A percentile compares a stretch with the other conserved stretches of the same genome.
These are phyloP conservation scores for Penstemon barbatus DNA, from an alignment of 257 asterid genomes.

Conservation along the genomic window DNA sequence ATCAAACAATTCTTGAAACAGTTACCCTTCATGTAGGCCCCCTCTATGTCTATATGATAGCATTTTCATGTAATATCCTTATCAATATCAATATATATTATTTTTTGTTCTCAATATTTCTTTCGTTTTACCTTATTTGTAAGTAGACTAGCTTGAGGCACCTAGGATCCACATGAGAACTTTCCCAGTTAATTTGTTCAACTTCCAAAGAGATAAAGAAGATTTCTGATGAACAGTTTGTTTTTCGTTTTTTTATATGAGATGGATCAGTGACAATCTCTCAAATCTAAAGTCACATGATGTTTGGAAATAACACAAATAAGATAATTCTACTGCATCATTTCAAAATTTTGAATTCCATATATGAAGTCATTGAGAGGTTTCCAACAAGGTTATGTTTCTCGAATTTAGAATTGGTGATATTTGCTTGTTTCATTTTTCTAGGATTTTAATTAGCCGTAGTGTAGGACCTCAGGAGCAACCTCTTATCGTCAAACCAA, in stretches of 20 bases:
- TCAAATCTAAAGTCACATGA: neutral
- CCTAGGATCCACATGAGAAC: neutral
- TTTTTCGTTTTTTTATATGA: neutral
- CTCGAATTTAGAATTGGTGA: neutral
- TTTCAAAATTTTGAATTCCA: neutral
- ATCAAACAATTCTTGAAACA: slow-evolving; percentile 20
- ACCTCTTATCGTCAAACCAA: too few relatives aligned
- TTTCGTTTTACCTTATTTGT: neutral
- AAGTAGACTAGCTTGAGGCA: neutral
- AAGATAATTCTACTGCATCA: neutral
- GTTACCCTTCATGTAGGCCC: neutral
- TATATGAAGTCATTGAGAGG: neutral
- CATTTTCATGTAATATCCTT: neutral
- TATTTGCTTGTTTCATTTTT: too few relatives aligned
- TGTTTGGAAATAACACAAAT: neutral
- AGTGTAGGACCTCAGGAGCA: too few relatives aligned
- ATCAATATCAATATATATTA: neutral
- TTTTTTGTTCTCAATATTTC: neutral
- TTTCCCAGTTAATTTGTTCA: neutral
- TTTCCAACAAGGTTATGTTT: neutral
- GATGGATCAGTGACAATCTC: neutral
- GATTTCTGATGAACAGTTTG: neutral
- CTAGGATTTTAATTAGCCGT: neutral
- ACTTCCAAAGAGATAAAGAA: too few relatives aligned
- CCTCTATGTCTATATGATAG: neutral